Evolutionary conservation across 805 yeast species (phyloP).

Genomic region (Lipomyces sp.): DNA sequence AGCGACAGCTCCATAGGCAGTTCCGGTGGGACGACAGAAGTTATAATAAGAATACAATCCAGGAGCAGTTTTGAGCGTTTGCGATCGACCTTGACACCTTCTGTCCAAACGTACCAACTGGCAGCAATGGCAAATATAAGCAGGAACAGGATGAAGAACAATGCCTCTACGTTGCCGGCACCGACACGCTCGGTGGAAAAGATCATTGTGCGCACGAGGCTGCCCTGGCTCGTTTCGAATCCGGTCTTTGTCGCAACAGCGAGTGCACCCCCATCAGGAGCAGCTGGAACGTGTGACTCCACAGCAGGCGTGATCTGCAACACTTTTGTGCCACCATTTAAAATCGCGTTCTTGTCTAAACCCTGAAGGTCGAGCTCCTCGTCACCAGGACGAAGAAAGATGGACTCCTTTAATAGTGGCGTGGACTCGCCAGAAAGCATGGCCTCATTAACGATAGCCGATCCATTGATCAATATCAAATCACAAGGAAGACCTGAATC

Average conservation of each 20-base stretch:
- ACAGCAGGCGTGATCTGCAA: conserved; percentile 64
- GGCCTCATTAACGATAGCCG: conserved; percentile 96
- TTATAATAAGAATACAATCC: conserved; percentile 93
- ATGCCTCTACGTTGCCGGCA: conserved; percentile 93
- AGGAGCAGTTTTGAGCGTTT: conserved; percentile 89
- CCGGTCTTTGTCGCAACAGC: conserved; percentile 93
- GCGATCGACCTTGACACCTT: conserved; percentile 95
- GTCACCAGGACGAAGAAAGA: conserved; percentile 74
- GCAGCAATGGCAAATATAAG: conserved; percentile 92
- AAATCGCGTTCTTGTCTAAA: conserved; percentile 81
- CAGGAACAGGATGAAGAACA: conserved; percentile 87
- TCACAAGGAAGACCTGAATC: conserved; percentile 96
- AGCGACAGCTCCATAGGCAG: conserved; percentile 98
- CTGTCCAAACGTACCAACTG: conserved; percentile 97
- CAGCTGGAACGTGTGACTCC: conserved; percentile 58
- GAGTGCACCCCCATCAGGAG: conserved; percentile 92
- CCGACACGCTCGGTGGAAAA: conserved; percentile 95
- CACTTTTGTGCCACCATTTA: conserved; percentile 96
- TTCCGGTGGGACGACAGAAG: conserved; percentile 99
- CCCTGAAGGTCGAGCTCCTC: conserved; percentile 77
- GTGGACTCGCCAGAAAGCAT: conserved; percentile 99
- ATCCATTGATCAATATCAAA: conserved; percentile 79
- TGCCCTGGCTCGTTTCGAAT: conserved; percentile 98
- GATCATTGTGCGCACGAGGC: conserved; percentile 95
- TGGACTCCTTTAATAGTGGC: conserved; percentile 90